Evolutionary conservation across 2,329 filamentous ascomycete species (phyloP), one percentile per base, ranked within the genome.

Genomic region (Fusarium sp.): DNA sequence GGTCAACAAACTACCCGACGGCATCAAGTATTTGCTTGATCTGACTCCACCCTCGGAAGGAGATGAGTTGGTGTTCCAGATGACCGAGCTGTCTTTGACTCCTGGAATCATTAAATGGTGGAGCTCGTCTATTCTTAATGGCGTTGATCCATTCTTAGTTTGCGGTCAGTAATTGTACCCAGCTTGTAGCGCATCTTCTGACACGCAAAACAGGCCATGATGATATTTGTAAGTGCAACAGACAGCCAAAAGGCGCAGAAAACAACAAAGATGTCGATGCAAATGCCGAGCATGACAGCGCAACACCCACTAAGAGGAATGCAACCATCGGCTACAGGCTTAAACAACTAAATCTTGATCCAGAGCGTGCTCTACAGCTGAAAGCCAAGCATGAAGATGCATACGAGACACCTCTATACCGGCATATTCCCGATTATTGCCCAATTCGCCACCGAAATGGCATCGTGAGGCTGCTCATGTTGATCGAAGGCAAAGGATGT

Each of bases 21-120:
- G 85, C 1, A 81, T 92, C 76, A 85, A 86, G 65, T 92, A 88
- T 72, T 82, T 92, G 24, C 75, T 93, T 41, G 90, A 93, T 73
- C 83, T 93, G 18, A 92, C 90, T 1, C 91, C 91, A 1, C 86
- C 88, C 1, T 81, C 81, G 0, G 87, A 91, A 77, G 91, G 90
- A 4, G 90, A 92, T 5, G 90, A 92, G 18, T 86, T 90, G 15
- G 87, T 91, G 4, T 86, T 89, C 31, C 83, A 89, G 66, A 84
- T 90, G 65, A 88, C 88, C 2, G 87, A 90, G 65, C 76, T 92
- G 18, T 91, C 87, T 18, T 86, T 91, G 60, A 88, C 90, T 0
- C 79, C 83, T 7, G 86, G 87, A 2, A 84, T 92, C 39, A 85
- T 86, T 35, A 83, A 84, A 22, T 92, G 90, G 90, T 87, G 86